Conservation (phyloP, 1,284 basidiomycete species). For the Hypsizygus ulmarius region DNA sequence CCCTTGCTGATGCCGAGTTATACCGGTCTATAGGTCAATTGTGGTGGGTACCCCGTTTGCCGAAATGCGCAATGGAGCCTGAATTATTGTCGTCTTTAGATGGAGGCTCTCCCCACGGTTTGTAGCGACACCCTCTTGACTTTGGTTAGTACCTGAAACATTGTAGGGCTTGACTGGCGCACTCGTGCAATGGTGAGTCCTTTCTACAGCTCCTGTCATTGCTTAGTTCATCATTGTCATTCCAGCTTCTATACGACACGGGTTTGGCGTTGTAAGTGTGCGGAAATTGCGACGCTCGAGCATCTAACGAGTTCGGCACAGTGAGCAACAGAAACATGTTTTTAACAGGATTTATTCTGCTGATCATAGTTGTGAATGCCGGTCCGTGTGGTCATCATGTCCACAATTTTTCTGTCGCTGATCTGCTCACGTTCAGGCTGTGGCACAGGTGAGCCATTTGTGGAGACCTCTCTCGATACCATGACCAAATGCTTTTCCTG, state of each 20-base stretch:
- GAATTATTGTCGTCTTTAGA: conserved; percentile 3
- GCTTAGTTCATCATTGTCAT: background rate
- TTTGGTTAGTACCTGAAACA: background rate
- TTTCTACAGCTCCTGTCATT: background rate
- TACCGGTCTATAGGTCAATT: conserved; percentile 12
- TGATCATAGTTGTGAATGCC: conserved; percentile 25
- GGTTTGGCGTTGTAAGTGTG: conserved; percentile 19
- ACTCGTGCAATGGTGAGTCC: conserved; percentile 20
- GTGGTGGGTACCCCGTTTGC: conserved; percentile 9
- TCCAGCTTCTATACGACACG: conserved; percentile 19
- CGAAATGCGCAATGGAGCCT: background rate
- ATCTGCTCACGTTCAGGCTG: conserved; percentile 9
- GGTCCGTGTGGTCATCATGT: conserved; percentile 15
- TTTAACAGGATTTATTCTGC: conserved; percentile 24
- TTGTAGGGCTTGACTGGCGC: conserved; percentile 18
- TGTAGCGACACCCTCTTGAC: background rate
- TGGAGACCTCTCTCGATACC: background rate
- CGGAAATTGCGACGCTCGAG: background rate
- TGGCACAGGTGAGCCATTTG: conserved; percentile 10
- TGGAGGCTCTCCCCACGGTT: conserved; percentile 21
- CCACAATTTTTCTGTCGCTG: background rate
- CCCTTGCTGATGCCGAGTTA: background rate
- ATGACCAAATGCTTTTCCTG: background rate
- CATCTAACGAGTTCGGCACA: conserved; percentile 2
- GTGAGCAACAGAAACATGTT: conserved; percentile 28